These are phyloP conservation scores for Phylloporus rhodoxanthus DNA, from an alignment of 768 basidiomycete genomes.

Conservation along the genomic window DNA sequence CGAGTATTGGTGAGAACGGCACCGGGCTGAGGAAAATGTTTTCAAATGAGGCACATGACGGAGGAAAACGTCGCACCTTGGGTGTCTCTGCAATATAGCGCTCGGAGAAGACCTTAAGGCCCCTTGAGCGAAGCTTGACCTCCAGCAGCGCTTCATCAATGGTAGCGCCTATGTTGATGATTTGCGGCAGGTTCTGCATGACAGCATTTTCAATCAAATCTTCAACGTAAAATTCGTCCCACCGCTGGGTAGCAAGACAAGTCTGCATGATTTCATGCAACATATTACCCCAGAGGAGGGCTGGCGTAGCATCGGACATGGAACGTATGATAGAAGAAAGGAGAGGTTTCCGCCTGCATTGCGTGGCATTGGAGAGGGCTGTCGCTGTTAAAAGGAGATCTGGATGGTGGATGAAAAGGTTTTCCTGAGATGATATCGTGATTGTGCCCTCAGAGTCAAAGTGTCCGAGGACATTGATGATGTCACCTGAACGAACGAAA, in stretches of 20 bases:
- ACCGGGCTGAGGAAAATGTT: conserved; percentile 38
- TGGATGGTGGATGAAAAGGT: conserved; percentile 83
- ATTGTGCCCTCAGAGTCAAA: conserved; percentile 40
- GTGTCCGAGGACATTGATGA: conserved; percentile 67
- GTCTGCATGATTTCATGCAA: conserved; percentile 88
- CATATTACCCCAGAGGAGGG: conserved; percentile 87
- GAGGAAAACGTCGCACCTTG: conserved; percentile 41
- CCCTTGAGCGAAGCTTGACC: conserved; percentile 54
- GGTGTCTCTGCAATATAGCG: conserved; percentile 61
- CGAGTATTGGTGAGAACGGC: conserved; percentile 69
- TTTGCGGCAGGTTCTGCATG: conserved; percentile 47
- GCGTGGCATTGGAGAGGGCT: conserved; percentile 73
- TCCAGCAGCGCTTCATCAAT: conserved; percentile 65
- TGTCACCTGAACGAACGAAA: conserved; percentile 53
- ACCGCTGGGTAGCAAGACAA: conserved; percentile 55
- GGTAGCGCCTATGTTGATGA: conserved; percentile 52
- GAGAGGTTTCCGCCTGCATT: conserved; percentile 85
- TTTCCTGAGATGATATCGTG: conserved; percentile 53
- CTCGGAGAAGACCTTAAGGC: conserved; percentile 57
- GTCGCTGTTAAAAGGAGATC: conserved; percentile 91
- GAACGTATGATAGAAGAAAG: conserved; percentile 59
- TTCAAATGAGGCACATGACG: neutral
- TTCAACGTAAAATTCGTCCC: conserved; percentile 62
- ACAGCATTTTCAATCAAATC: conserved; percentile 53
- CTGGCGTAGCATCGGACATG: conserved; percentile 53